Evolutionary conservation across 805 yeast genomes (phyloP).

Genomic region (Yamadazyma takamatsuzukensis): DNA sequence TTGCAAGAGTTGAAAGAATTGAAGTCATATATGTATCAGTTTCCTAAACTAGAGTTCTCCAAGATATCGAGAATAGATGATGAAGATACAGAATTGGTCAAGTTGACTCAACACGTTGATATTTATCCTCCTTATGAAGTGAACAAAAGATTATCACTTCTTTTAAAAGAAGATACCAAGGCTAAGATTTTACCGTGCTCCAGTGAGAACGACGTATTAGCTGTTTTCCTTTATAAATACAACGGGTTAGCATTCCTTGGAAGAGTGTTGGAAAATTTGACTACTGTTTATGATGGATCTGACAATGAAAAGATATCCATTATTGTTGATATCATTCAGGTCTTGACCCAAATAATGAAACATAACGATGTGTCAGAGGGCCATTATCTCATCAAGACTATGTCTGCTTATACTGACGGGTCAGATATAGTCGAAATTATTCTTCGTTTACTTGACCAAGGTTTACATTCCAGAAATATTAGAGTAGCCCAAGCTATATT

Average conservation of each 20-base stretch:
- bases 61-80: conserved; percentile 46
- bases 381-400: conserved; percentile 29
- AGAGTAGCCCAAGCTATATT: conserved; percentile 43
- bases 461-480: conserved; percentile 53
- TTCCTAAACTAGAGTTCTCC: conserved; percentile 36
- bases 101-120: conserved; percentile 45
- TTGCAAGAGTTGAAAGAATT: conserved; percentile 55
- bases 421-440: conserved; percentile 61
- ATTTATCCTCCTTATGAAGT: conserved; percentile 57
- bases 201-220: conserved; percentile 33
- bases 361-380: conserved; percentile 23
- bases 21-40: conserved; percentile 56
- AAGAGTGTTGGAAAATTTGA: conserved; percentile 64
- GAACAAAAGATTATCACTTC: conserved; percentile 42
- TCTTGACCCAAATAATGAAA: conserved; percentile 46
- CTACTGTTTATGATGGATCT: conserved; percentile 34
- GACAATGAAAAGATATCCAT: conserved; percentile 37
- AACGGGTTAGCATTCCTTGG: conserved; percentile 90
- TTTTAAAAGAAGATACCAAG: conserved; percentile 49
- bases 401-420: conserved; percentile 48
- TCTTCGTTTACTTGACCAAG: conserved; percentile 64
- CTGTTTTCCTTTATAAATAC: conserved; percentile 67
- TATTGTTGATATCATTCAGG: conserved; percentile 46
- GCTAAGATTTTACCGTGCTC: conserved; percentile 65
- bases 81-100: conserved; percentile 49